Conservation (phyloP, 345 rosid genomes). For the Reutealis trisperma region DNA sequence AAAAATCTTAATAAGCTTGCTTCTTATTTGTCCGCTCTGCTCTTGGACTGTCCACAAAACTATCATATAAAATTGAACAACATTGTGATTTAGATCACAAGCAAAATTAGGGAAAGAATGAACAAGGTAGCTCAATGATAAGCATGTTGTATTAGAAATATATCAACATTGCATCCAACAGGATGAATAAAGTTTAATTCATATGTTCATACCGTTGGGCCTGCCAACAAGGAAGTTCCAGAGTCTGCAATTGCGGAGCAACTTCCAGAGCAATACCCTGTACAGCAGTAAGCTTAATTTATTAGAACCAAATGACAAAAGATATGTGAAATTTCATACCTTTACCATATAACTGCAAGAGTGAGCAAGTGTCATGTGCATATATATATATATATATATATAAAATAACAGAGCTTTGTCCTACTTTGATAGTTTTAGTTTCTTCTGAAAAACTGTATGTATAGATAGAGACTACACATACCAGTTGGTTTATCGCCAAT, state of each 20-base stretch:
- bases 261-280: conserved; percentile 33
- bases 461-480: conserved; percentile 10
- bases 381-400: background rate
- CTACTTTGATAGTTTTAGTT: background rate
- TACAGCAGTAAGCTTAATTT: background rate
- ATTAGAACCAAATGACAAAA: background rate
- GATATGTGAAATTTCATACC: background rate
- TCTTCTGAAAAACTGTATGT: background rate
- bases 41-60: background rate
- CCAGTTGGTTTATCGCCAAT: conserved; percentile 30
- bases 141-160: background rate
- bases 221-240: conserved; percentile 39
- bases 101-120: background rate
- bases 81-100: background rate
- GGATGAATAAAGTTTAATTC: background rate
- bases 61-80: background rate
- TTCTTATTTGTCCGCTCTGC: background rate
- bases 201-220: conserved; percentile 31
- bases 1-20: background rate
- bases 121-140: background rate
- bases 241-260: conserved; percentile 40
- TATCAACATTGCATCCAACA: background rate
- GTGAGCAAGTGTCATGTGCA: background rate
- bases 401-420: conserved; percentile 2
- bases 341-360: background rate